Percentiles rank a stretch among this genome's conserved stretches.
Evolutionary conservation across 2,329 filamentous ascomycete genomes (phyloP).

Genomic region (Xylaria arbuscula): DNA sequence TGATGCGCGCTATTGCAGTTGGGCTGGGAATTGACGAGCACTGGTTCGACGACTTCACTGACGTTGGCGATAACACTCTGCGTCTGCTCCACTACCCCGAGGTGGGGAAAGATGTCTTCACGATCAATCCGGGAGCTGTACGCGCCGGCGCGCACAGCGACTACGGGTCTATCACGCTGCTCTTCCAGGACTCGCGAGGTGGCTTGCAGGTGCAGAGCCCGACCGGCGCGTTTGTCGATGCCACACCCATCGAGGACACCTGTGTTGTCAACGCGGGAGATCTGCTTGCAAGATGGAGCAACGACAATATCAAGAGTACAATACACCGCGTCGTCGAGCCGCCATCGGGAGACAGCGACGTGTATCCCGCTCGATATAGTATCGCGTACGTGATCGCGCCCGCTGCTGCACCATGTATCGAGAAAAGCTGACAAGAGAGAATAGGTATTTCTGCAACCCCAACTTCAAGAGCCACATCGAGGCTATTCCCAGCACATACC

Average conservation of each 20-base stretch:
- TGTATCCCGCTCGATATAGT: conserved; percentile 83
- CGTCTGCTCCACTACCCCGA: conserved; percentile 81
- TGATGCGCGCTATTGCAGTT: conserved; percentile 88
- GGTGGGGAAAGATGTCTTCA: conserved; percentile 73
- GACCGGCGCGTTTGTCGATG: conserved; percentile 82
- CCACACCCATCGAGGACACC: conserved; percentile 81
- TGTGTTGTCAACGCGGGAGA: conserved; percentile 93
- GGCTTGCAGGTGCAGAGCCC: conserved; percentile 63
- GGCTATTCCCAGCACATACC: conserved; percentile 82
- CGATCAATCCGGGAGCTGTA: conserved; percentile 74
- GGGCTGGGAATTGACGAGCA: conserved; percentile 76
- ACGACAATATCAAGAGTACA: conserved; percentile 90
- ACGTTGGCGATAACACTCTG: conserved; percentile 76
- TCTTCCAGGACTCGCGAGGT: conserved; percentile 67
- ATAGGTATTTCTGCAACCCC: conserved; percentile 86
- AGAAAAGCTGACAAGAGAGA: conserved; percentile 11
- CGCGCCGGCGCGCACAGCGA: conserved; percentile 82
- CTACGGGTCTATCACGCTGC: conserved; percentile 69
- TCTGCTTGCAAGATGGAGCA: conserved; percentile 86
- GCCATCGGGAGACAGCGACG: conserved; percentile 65
- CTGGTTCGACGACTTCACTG: conserved; percentile 82
- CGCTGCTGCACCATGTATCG: conserved; percentile 10
- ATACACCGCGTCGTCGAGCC: conserved; percentile 92
- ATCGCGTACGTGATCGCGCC: conserved; percentile 72
- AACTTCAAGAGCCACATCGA: conserved; percentile 82